Conservation (phyloP, 2,329 filamentous ascomycete species). For the Exophiala aquamarina region DNA sequence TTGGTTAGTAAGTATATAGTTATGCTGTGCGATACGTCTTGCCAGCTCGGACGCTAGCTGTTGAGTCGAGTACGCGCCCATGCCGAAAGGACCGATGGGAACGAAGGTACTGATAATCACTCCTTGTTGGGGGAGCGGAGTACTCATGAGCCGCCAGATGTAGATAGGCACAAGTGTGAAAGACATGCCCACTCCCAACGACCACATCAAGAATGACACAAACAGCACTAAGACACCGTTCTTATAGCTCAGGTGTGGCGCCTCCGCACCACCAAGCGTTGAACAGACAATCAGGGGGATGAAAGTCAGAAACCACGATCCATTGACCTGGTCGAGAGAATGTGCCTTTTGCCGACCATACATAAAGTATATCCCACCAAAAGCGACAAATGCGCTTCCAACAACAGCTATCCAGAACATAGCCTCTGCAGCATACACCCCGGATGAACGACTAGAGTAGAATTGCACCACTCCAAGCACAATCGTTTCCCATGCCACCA, state of each 20-base stretch:
- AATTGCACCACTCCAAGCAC: slow-evolving; percentile 27
- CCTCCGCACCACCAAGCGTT: slow-evolving; percentile 15
- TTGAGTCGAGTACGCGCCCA: slow-evolving; percentile 26
- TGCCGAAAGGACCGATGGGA: slow-evolving; percentile 65
- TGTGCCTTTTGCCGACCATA: slow-evolving; percentile 22
- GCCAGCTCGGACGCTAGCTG: slow-evolving; percentile 23
- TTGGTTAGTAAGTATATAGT: slow-evolving; percentile 19
- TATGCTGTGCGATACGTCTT: slow-evolving; percentile 14
- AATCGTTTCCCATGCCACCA: slow-evolving; percentile 28
- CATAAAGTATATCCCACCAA: slow-evolving; percentile 23
- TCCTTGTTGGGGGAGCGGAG: slow-evolving; percentile 65
- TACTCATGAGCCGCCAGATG: slow-evolving; percentile 65
- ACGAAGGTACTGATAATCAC: slow-evolving; percentile 68
- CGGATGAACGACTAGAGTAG: slow-evolving; percentile 24
- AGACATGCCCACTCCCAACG: slow-evolving; percentile 20
- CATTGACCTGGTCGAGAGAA: slow-evolving; percentile 21
- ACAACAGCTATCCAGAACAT: slow-evolving; percentile 28
- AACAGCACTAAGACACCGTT: slow-evolving; percentile 10
- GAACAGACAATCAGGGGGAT: slow-evolving; percentile 24
- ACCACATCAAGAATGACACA: slow-evolving; percentile 22
- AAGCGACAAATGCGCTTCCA: slow-evolving; percentile 17
- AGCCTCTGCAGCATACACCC: slow-evolving; percentile 23
- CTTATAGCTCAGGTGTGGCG: slow-evolving; percentile 11
- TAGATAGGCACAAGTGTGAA: slow-evolving; percentile 62
- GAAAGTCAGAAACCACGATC: slow-evolving; percentile 23